Conservation (phyloP, 306 rosid species). For the Hippophae rhamnoides region DNA sequence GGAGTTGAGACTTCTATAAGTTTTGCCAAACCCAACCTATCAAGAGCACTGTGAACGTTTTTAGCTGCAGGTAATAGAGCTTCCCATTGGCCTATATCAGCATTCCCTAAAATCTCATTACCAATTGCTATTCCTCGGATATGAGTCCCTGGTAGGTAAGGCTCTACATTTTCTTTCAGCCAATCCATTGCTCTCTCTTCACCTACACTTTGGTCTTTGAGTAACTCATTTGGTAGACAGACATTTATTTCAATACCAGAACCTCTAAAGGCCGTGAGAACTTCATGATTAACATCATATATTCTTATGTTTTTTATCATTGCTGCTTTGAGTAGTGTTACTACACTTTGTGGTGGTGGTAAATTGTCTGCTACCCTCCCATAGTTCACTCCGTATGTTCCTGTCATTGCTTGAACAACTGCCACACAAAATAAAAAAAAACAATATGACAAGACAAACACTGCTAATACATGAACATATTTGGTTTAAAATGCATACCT, state of each 20-base stretch:
- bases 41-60: conserved; percentile 56
- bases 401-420: conserved; percentile 31
- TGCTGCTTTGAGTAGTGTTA: conserved; percentile 75
- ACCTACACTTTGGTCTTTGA: conserved; percentile 44
- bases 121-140: conserved; percentile 75
- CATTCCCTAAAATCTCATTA: conserved; percentile 67
- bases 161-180: conserved; percentile 78
- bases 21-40: conserved; percentile 32
- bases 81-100: conserved; percentile 48
- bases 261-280: conserved; percentile 68
- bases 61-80: conserved; percentile 62
- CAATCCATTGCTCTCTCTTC: conserved; percentile 85
- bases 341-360: conserved; percentile 71
- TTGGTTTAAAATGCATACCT: neutral
- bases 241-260: conserved; percentile 60
- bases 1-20: conserved; percentile 69
- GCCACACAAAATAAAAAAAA: neutral
- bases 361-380: conserved; percentile 74
- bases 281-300: conserved; percentile 56
- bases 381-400: conserved; percentile 89
- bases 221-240: conserved; percentile 43
- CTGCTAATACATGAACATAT: neutral
- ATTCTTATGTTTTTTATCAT: conserved; percentile 68
- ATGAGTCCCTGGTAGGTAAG: conserved; percentile 58
- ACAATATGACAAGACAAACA: neutral